Base-by-base conservation (phyloP, 2,329 filamentous ascomycete genomes). In the Apiospora arundinis region DNA sequence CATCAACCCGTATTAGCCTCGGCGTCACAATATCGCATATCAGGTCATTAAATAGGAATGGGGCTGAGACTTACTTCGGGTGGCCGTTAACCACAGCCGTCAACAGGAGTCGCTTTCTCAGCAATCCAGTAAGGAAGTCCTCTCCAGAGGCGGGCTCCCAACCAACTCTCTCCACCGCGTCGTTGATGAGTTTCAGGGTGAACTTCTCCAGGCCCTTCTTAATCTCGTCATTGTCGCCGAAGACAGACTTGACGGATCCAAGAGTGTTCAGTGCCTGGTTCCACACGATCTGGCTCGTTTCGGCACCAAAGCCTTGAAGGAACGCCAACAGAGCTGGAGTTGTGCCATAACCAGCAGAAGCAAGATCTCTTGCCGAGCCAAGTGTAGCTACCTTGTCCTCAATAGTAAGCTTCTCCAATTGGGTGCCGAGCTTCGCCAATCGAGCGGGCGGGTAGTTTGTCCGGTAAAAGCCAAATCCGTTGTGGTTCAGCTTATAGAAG, bases 401-500 rank as follows among this genome's bases (percentile, higher is more conserved):
- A 7, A 92, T 91, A 74, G 88, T 93, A 32, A 99, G 87, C 75
- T 91, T 91, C 75, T 93, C 88, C 21, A 95, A 91, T 76, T 93
- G 91, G 69, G 90, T 88, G 71, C 93, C 93, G 32, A 99, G 90
- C 83, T 94, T 94, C 49, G 89, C 89, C 52, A 99, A 88, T 67
- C 95, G 91, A 74, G 90, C 87, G n/a, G 94, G 91, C 6, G 96
- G 94, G 79, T 98, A 97, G 83, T 97, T 97, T 67, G 95, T 96
- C 73, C 95, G 90, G 84, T 97, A 98, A 79, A 90, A 98, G 37
- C 95, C 95, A 69, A 92, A 95, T 72, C 95, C 93, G 70, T 95
- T 91, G 73, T 92, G 91, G 85, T 99, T 99, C 77, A 99, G 87
- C 85, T 97, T 97, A 85, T 98, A 99, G 81, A 97, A 98, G 49